Percentiles rank a stretch among this genome's conserved stretches.
Conservation (phyloP, 1,139 yeast genomes). For the Arxiozyma telluris region DNA sequence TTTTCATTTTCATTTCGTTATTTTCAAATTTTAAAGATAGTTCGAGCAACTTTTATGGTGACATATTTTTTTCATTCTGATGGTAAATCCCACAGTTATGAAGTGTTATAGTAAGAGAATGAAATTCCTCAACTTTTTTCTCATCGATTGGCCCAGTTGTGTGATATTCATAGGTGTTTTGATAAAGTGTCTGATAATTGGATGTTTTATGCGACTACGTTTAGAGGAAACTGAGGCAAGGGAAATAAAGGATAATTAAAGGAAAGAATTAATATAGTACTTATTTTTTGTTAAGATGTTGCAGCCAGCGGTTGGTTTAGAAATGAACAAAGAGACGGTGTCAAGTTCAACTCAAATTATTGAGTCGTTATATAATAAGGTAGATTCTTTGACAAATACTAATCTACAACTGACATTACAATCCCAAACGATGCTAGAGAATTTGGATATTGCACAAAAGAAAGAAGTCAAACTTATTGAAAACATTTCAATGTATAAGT, state of each 20-base stretch:
- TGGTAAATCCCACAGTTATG: not conserved
- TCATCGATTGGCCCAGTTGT: not conserved
- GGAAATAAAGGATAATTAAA: not conserved
- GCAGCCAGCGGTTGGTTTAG: not conserved
- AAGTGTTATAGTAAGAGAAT: not conserved
- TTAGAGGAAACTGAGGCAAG: not conserved
- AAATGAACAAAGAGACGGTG: not conserved
- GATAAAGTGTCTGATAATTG: not conserved
- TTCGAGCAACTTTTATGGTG: not conserved
- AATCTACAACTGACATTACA: slow-evolving; percentile 41
- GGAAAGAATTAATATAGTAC: too few species aligned
- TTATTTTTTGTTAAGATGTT: not conserved
- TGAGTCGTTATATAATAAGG: slow-evolving; percentile 47
- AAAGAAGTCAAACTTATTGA: slow-evolving; percentile 56
- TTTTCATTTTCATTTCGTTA: not conserved
- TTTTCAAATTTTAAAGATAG: not conserved
- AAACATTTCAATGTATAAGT: slow-evolving; percentile 43
- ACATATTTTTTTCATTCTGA: not conserved
- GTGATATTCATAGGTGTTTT: too few species aligned
- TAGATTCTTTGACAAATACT: slow-evolving; percentile 46
- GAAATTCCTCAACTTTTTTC: not conserved
- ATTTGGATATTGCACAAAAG: slow-evolving; percentile 39
- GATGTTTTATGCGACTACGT: not conserved
- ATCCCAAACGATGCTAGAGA: slow-evolving; percentile 42
- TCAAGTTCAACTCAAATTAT: slow-evolving; percentile 35